Evolutionary conservation across 768 basidiomycete genomes (phyloP), one percentile per base, ranked within the genome.

Genomic region (Hygrocybe punicea): DNA sequence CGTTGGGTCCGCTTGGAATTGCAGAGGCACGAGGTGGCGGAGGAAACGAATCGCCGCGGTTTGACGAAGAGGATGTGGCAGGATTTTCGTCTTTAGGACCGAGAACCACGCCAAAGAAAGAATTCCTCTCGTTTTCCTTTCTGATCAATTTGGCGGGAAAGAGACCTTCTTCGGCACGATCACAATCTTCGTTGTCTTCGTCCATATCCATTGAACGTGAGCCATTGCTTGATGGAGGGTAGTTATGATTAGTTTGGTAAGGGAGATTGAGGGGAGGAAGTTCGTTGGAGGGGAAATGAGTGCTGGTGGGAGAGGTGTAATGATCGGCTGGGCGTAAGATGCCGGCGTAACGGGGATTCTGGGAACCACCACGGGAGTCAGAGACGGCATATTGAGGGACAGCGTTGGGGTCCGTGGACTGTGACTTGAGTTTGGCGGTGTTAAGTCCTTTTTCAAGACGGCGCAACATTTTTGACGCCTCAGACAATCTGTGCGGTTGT

Each of bases 381-480:
- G 62, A 53, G 45, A 71, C 66, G 49, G 70, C 63, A 53, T 68
- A 63, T 65, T 76, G 73, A 58, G 70, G 63, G 52, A 72, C 67
- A 29, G 65, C 60, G 24, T 63, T 61, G 58, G 74, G 65, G 59
- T 76, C 72, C 29, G 72, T 60, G 13, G 76, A 69, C 45, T 82
- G 77, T 17, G 85, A 84, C 71, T 90, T 91, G 70, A 84, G 78
- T 69, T 90, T 91, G 35, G 87, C 86, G 36, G 75, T 83, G 69
- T 85, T 88, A 60, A 90, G 80, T 53, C 87, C 88, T 68, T 91
- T 93, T 75, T 93, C 91, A 42, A 93, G 78, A 48, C 89, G 84
- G 52, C 91, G 84, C 52, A 92, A 84, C 87, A 91, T 89, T 69
- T 92, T 92, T 37, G 91, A 92, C 46, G 89, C 89, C 68, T 93